phyloP scores from a whole-genome alignment of 495 filamentous ascomycete species.

The Beverwykella pulmonaria region DNA sequence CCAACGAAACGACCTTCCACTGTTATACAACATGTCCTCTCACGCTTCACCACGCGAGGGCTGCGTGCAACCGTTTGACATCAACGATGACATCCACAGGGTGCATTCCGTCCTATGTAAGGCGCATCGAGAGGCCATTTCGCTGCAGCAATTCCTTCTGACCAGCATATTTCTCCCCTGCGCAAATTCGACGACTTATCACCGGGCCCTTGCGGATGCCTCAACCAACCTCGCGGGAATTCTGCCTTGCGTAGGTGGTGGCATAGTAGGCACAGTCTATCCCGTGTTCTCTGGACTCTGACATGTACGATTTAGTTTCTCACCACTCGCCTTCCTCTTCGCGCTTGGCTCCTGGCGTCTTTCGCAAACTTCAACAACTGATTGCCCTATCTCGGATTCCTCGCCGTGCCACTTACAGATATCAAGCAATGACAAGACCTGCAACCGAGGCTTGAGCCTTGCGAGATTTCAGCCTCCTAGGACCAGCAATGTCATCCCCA shows the following conservation, averaged over 20 bases:
- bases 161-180: neutral
- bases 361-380: neutral
- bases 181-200: neutral
- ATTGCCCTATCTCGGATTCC: neutral
- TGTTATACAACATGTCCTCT: neutral
- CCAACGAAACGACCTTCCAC: no score
- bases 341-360: constrained; percentile 2
- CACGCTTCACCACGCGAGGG: neutral
- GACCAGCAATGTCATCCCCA: neutral
- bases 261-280: neutral
- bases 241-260: neutral
- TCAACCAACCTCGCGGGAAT: neutral
- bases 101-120: neutral
- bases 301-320: neutral
- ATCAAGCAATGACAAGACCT: constrained; percentile 19
- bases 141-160: neutral
- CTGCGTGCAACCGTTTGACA: neutral
- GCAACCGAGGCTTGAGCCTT: constrained; percentile 21
- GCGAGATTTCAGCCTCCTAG: neutral
- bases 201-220: neutral
- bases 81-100: neutral
- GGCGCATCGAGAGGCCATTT: neutral
- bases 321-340: constrained; percentile 7
- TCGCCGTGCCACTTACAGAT: neutral
- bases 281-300: neutral